Percentiles rank a stretch among this genome's conserved stretches.
These are phyloP conservation scores for Talaromyces sp. DNA, from an alignment of 2,329 filamentous ascomycete genomes.

Conservation along the genomic window DNA sequence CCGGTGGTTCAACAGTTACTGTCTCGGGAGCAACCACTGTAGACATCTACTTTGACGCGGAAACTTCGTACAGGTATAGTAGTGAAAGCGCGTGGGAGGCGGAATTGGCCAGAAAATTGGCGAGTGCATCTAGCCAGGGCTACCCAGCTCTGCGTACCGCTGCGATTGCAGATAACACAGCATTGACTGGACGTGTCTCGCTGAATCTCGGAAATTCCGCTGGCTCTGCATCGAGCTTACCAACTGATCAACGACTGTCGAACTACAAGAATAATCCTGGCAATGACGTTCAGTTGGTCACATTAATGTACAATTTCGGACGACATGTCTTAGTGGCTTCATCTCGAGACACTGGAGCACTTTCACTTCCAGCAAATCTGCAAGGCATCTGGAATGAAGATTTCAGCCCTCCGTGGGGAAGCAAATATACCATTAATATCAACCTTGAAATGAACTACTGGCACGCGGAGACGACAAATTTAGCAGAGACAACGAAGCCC, in stretches of 20 bases:
- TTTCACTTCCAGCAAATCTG: constrained; percentile 53
- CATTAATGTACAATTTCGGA: background rate
- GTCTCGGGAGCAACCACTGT: constrained; percentile 2
- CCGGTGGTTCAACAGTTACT: background rate
- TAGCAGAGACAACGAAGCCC: constrained; percentile 41
- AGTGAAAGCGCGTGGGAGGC: background rate
- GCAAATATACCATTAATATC: constrained; percentile 58
- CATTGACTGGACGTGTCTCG: background rate
- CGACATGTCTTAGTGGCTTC: constrained; percentile 1
- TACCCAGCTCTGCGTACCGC: background rate
- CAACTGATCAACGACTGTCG: background rate
- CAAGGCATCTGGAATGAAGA: constrained; percentile 56
- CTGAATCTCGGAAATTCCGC: background rate
- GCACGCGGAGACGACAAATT: constrained; percentile 52
- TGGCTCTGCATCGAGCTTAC: background rate
- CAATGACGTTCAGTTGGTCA: background rate
- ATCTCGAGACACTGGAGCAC: background rate
- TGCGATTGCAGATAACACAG: constrained; percentile 4
- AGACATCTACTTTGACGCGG: background rate
- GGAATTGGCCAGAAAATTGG: background rate
- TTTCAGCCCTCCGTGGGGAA: constrained; percentile 49
- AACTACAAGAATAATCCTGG: background rate
- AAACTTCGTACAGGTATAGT: background rate
- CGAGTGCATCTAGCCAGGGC: background rate
- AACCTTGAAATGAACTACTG: constrained; percentile 63